Conservation (phyloP, 306 rosid species). For the Glycine latifolia region DNA sequence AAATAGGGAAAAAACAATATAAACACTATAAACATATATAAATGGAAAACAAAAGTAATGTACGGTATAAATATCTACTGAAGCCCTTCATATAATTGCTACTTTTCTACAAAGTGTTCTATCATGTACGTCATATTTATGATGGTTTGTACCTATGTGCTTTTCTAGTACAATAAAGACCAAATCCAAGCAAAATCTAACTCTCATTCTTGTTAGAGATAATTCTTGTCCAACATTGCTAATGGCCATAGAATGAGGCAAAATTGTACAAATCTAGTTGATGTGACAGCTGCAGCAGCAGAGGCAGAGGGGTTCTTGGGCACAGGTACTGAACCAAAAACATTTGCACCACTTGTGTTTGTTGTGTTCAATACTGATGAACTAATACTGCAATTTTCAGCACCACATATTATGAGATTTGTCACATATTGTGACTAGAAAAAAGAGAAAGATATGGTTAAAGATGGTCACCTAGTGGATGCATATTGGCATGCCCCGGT, state of each 20-base stretch:
- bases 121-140: slow-evolving; percentile 12
- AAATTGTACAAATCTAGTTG: slow-evolving; percentile 35
- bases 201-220: slow-evolving; percentile 24
- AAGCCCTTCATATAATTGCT: slow-evolving; percentile 34
- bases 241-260: slow-evolving; percentile 51
- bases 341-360: slow-evolving; percentile 77
- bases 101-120: slow-evolving; percentile 35
- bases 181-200: slow-evolving; percentile 33
- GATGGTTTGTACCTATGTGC: slow-evolving; percentile 16
- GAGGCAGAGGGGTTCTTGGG: slow-evolving; percentile 65
- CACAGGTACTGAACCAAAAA: slow-evolving; percentile 77
- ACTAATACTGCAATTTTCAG: slow-evolving; percentile 67
- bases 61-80: slow-evolving; percentile 32
- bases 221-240: slow-evolving; percentile 30
- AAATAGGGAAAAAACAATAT: background rate
- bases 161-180: slow-evolving; percentile 12
- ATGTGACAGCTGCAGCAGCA: slow-evolving; percentile 43
- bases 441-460: slow-evolving; percentile 16
- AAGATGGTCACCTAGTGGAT: slow-evolving; percentile 66
- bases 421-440: background rate
- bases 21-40: background rate
- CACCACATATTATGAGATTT: slow-evolving; percentile 29
- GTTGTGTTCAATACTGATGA: slow-evolving; percentile 78
- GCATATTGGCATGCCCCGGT: slow-evolving; percentile 74
- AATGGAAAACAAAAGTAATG: background rate